These are phyloP conservation scores for Ceratopteris richardii DNA, from an alignment of 75 land plant species.

Conservation along the genomic window DNA sequence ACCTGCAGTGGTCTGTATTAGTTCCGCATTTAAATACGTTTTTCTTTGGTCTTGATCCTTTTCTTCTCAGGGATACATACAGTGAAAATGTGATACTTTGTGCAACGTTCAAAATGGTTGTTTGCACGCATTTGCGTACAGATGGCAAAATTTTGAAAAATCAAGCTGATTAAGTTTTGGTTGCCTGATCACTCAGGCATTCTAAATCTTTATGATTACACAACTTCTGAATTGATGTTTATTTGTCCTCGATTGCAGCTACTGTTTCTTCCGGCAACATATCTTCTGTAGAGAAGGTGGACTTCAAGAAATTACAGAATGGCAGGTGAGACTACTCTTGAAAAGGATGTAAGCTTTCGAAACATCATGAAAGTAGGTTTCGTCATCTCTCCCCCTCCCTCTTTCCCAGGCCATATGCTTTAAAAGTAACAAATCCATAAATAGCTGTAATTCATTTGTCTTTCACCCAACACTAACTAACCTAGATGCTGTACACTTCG, in stretches of 20 bases:
- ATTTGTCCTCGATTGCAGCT: conserved; percentile 27
- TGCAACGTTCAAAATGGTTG: neutral
- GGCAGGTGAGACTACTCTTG: conserved; percentile 44
- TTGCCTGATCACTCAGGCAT: neutral
- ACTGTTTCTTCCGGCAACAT: conserved; percentile 19
- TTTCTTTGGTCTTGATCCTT: neutral
- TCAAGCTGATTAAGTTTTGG: neutral
- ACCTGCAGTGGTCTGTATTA: conserved; percentile 4
- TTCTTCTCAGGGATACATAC: neutral
- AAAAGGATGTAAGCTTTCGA: neutral
- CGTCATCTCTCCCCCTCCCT: too few relatives aligned
- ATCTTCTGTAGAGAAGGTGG: conserved; percentile 38
- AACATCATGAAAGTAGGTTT: too few relatives aligned
- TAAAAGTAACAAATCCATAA: too few relatives aligned
- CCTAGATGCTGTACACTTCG: too few relatives aligned
- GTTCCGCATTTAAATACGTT: too few relatives aligned
- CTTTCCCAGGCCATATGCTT: too few relatives aligned
- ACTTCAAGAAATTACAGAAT: conserved; percentile 93
- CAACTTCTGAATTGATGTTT: neutral
- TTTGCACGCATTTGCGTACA: neutral
- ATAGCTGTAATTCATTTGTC: too few relatives aligned
- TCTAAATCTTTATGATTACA: too few relatives aligned
- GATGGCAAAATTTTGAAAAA: neutral
- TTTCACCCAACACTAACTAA: too few relatives aligned
- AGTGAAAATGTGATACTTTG: neutral